Evolutionary conservation across 768 basidiomycete genomes (phyloP).

Genomic region (Boletus subparvulus): DNA sequence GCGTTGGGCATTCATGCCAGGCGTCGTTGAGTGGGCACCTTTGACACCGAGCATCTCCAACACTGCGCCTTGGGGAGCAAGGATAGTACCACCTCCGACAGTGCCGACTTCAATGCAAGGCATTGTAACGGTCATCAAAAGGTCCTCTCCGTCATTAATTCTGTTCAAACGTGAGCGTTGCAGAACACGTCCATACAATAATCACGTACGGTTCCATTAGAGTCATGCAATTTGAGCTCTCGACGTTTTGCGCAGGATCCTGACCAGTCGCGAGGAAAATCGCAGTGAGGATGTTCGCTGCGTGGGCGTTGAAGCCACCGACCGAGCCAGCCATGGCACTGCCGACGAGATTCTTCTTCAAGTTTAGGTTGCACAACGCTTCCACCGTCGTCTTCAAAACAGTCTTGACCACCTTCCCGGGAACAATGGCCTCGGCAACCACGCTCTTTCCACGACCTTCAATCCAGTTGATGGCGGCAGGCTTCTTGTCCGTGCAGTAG

Average conservation of each 20-base stretch:
- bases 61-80: constrained; percentile 85
- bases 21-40: constrained; percentile 83
- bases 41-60: constrained; percentile 92
- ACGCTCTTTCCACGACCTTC: constrained; percentile 98
- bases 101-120: constrained; percentile 99
- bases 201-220: constrained; percentile 90
- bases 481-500: constrained; percentile 99
- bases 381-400: constrained; percentile 96
- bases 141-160: constrained; percentile 83
- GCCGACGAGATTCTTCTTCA: constrained; percentile 96
- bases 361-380: constrained; percentile 85
- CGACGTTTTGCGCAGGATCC: constrained; percentile 98
- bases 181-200: constrained; percentile 2
- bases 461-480: constrained; percentile 99
- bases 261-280: constrained; percentile 96
- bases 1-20: constrained; percentile 86
- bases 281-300: constrained; percentile 95
- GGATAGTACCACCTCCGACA: constrained; percentile 93
- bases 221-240: constrained; percentile 98
- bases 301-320: constrained; percentile 98
- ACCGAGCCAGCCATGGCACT: constrained; percentile 98
- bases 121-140: constrained; percentile 94
- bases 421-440: constrained; percentile 92
- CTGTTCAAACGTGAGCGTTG: constrained; percentile 38
- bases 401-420: constrained; percentile 81